A percentile compares a stretch with the other conserved stretches of the same genome.
phyloP scores from a whole-genome alignment of 306 rosid genomes.

The Elaeagnus macrophylla region DNA sequence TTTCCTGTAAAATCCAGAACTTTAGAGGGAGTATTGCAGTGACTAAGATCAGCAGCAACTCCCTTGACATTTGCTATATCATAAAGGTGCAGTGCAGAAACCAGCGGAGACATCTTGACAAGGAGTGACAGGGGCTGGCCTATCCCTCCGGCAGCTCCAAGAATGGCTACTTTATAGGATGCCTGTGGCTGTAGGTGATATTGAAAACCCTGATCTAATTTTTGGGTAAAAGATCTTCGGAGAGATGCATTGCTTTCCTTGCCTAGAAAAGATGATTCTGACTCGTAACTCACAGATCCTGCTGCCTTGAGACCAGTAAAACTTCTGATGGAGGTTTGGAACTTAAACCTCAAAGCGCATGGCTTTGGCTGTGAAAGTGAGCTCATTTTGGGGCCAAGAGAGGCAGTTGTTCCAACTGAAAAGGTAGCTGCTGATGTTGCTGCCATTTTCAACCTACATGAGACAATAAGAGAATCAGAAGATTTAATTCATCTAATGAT shows the following conservation, averaged over 20 bases:
- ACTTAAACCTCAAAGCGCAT: slow-evolving; percentile 25
- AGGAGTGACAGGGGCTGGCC: too few relatives aligned
- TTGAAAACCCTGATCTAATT: slow-evolving; percentile 18
- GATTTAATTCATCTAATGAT: too few relatives aligned
- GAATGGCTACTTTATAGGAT: too few relatives aligned
- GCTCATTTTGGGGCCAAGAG: slow-evolving; percentile 30
- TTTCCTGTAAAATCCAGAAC: slow-evolving; percentile 61
- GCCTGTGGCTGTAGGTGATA: slow-evolving; percentile 54
- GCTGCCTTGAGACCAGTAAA: slow-evolving; percentile 55
- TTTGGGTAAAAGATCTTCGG: slow-evolving; percentile 37
- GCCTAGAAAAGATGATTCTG: slow-evolving; percentile 40
- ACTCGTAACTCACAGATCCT: slow-evolving; percentile 26
- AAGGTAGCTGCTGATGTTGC: slow-evolving; percentile 45
- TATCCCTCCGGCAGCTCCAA: too few relatives aligned
- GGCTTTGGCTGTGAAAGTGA: slow-evolving; percentile 40
- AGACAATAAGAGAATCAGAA: too few relatives aligned
- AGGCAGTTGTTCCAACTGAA: slow-evolving; percentile 36
- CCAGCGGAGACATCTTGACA: too few relatives aligned
- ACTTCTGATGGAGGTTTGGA: slow-evolving; percentile 36
- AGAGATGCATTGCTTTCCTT: slow-evolving; percentile 38
- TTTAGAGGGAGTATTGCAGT: slow-evolving; percentile 52
- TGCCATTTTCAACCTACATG: slow-evolving; percentile 34
- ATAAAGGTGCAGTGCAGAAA: too few relatives aligned
- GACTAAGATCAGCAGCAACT: too few relatives aligned
- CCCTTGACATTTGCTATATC: too few relatives aligned